phyloP scores from a whole-genome alignment of 192 early-diverging fungal species.

The Phlyctochytrium arcticum region DNA sequence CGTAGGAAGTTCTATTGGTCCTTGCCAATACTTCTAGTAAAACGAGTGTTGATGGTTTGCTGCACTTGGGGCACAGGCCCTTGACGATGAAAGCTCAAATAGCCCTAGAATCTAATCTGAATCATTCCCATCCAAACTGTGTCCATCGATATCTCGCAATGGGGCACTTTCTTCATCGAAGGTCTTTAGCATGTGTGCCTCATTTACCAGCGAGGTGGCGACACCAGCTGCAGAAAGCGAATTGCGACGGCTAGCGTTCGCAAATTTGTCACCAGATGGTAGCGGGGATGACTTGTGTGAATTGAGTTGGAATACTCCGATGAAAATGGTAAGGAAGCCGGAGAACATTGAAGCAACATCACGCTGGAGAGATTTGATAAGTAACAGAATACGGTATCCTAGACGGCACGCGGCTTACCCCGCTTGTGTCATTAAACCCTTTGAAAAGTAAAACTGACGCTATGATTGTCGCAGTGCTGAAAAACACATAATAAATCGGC shows the following conservation, averaged over 20 bases:
- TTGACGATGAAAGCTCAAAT: too few relatives aligned
- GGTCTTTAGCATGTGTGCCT: conserved; percentile 25
- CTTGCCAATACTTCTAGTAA: too few relatives aligned
- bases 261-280: conserved; percentile 13
- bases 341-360: conserved; percentile 80
- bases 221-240: conserved; percentile 17
- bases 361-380: conserved; percentile 22
- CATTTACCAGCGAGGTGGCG: conserved; percentile 17
- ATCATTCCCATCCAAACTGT: conserved; percentile 17
- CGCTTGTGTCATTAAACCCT: conserved; percentile 59
- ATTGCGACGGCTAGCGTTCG: conserved; percentile 5
- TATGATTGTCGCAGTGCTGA: conserved; percentile 90
- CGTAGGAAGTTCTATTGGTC: too few relatives aligned
- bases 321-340: conserved; percentile 90
- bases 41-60: too few relatives aligned
- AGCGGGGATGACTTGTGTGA: conserved; percentile 4
- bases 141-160: conserved; percentile 1
- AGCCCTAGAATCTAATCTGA: too few relatives aligned
- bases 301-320: conserved; percentile 70
- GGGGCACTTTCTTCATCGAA: conserved; percentile 31
- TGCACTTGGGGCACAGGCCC: too few relatives aligned
- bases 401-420: conserved; percentile 2
- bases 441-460: conserved; percentile 86
- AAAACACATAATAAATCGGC: conserved; percentile 91
- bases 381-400: background rate